Conservation (phyloP, 2,329 filamentous ascomycete species). For the Taxawa tesnikishii region DNA sequence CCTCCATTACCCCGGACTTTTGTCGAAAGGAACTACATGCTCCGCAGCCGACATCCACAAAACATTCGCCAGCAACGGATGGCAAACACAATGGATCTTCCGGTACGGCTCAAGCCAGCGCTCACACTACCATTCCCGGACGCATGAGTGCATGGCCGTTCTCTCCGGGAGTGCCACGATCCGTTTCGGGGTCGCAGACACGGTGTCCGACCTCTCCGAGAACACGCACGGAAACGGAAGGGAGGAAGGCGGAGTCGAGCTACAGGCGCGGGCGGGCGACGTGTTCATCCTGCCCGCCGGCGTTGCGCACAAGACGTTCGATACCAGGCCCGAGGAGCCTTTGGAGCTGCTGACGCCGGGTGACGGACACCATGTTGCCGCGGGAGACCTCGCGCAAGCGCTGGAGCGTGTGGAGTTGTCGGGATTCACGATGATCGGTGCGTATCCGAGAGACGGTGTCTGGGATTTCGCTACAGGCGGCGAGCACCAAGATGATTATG, state of each 20-base stretch:
- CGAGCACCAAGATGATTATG: too few species aligned
- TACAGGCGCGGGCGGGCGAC: conserved; percentile 39
- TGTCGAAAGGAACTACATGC: too few species aligned
- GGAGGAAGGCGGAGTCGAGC: conserved; percentile 37
- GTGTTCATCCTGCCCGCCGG: conserved; percentile 48
- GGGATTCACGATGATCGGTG: too few species aligned
- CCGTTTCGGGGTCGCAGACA: conserved; percentile 43
- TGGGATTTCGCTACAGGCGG: too few species aligned
- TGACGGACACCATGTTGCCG: conserved; percentile 23
- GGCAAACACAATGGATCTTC: too few species aligned
- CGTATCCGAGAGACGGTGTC: too few species aligned
- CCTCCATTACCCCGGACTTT: too few species aligned
- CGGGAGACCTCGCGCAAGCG: conserved; percentile 20
- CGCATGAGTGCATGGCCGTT: conserved; percentile 48
- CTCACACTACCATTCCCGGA: conserved; percentile 45
- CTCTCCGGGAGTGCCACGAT: conserved; percentile 41
- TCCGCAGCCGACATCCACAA: too few species aligned
- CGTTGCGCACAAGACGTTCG: conserved; percentile 41
- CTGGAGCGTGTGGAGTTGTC: conserved; percentile 24
- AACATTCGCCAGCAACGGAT: too few species aligned
- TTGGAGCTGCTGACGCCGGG: conserved; percentile 35
- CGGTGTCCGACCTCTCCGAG: conserved; percentile 23
- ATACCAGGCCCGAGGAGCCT: conserved; percentile 24
- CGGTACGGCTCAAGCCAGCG: too few species aligned
- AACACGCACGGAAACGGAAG: conserved; percentile 26